Base-by-base conservation (phyloP, 2,329 filamentous ascomycete species). In the Neonectria coccinea region DNA sequence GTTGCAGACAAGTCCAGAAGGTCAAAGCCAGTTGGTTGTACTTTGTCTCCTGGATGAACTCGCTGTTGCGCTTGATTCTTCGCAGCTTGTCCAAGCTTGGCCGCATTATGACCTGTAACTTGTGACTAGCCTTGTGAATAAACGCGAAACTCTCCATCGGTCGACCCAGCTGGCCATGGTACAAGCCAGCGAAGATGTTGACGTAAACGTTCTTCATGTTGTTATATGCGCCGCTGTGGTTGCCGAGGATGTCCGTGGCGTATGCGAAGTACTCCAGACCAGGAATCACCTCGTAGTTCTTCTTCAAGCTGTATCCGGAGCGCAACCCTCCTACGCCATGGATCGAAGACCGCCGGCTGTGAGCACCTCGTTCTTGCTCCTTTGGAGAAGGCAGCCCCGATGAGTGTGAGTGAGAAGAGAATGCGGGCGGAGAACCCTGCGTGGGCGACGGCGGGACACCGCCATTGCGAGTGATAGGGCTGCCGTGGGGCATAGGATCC, bases 1-100 rank as follows among this genome's bases (percentile, higher is more conserved):
- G 84, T 75, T 98, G 95, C 67, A 97, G 82, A 76, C 93, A 97
- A 8, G 94, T 96, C 95, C 95, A 98, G 73, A 94, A 97, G 0
- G 93, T 91, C 71, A 97, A 86, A 14, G 91, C 83, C 39, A 91
- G 83, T 61, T 91, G 84, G 74, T 94, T 92, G 71, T 79, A 78
- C 70, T 78, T 79, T 62, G 76, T 78, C 42, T 82, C 83, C 42
- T 78, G 79, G 31, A 84, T 79, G 70, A 82, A 71, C 62, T 78
- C 68, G 47, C 71, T 71, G 36, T 78, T 71, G 1, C 73, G 71
- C 64, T 82, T 81, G 56, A 84, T 74, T 61, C 76, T 79, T 8
- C 79, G 79, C 62, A 87, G 75, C 44, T 84, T 85, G 27, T 83
- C 80, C 66, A 88, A 74, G 66, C 83, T 84, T 77, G 90, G 88